A percentile compares a stretch with the other conserved stretches of the same genome.
phyloP scores from a whole-genome alignment of 768 basidiomycete species.

The Termitomyces heimii region DNA sequence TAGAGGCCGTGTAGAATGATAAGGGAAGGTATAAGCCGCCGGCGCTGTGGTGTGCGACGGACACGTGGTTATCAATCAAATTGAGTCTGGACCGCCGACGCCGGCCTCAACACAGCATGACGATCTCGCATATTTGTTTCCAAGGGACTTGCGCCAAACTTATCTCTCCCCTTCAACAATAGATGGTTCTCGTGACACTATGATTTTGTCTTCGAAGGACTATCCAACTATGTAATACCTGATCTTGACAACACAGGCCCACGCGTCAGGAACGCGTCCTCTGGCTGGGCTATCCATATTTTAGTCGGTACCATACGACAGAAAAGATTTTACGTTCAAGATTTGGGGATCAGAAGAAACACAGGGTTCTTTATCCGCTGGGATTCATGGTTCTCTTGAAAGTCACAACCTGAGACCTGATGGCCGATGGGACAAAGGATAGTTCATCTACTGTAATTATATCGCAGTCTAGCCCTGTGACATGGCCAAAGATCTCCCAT shows the following conservation, averaged over 20 bases:
- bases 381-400: not conserved
- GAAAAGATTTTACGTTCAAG: not conserved
- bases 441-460: not conserved
- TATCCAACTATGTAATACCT: not conserved
- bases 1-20: not conserved
- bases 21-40: not conserved
- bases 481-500: not conserved
- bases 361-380: not conserved
- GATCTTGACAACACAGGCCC: not conserved
- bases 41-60: conserved; percentile 4
- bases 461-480: not conserved
- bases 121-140: not conserved
- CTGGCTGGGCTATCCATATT: not conserved
- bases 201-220: not conserved
- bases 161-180: not conserved
- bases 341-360: not conserved
- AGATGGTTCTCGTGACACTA: not conserved
- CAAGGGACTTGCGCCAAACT: not conserved
- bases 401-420: not conserved
- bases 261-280: not conserved
- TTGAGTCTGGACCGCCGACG: not conserved
- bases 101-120: not conserved
- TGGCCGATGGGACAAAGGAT: not conserved
- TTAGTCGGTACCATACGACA: not conserved
- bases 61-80: conserved; percentile 10